Percentiles rank a stretch among this genome's conserved stretches.
These are phyloP conservation scores for Echeveria elegans DNA, from an alignment of 164 flowering plant species.

Conservation along the genomic window DNA sequence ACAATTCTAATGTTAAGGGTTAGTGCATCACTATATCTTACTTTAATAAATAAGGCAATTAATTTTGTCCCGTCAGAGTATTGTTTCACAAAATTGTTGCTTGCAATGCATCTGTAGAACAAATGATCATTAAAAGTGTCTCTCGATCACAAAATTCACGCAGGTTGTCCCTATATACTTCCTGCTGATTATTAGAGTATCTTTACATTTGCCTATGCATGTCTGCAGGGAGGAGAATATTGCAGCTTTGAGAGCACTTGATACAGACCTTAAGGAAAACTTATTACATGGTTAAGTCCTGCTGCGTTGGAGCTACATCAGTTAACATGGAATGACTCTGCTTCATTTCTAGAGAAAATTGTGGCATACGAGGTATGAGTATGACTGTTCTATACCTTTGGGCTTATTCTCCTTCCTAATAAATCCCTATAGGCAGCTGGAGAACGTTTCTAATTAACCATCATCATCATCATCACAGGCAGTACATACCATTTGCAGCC, in stretches of 20 bases:
- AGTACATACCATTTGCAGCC: constrained; percentile 93
- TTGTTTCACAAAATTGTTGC: neutral
- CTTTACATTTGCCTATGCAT: neutral
- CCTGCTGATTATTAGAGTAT: neutral
- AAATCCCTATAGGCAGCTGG: neutral
- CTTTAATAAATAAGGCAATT: neutral
- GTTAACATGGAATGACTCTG: constrained; percentile 96
- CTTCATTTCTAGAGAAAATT: constrained; percentile 89
- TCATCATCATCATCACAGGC: constrained; percentile 45
- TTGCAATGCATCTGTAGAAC: neutral
- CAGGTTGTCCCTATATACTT: neutral
- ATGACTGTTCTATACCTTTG: neutral
- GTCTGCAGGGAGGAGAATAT: constrained; percentile 57
- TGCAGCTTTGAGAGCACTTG: constrained; percentile 70
- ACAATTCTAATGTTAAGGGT: neutral
- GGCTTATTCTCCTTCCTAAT: neutral
- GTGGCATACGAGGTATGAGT: constrained; percentile 72
- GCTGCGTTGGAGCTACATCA: constrained; percentile 87
- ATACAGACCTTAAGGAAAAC: constrained; percentile 71
- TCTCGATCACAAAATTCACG: neutral
- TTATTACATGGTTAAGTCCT: constrained; percentile 89
- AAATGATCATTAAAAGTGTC: neutral
- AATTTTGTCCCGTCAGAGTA: neutral
- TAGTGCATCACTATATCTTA: neutral
- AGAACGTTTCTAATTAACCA: neutral